Base-by-base conservation (phyloP, 495 filamentous ascomycete species). In the Ramalina intermedia region DNA sequence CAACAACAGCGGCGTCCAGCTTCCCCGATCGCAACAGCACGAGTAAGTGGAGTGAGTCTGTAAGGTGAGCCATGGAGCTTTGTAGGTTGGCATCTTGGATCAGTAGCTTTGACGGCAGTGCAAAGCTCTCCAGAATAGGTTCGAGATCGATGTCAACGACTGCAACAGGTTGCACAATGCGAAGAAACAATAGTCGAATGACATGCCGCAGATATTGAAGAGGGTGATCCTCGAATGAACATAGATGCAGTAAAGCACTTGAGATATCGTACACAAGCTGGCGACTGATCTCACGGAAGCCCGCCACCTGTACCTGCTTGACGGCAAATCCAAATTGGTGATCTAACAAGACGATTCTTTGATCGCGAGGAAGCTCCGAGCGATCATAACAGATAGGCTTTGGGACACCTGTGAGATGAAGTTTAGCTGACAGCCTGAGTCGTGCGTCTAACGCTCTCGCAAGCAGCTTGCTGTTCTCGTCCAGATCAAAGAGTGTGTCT, bases 261-360 rank as follows among this genome's bases (percentile, higher is more conserved):
- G 66, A 43, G 40, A 71, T 41, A 11, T 55, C 45, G n/a, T 53
- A 55, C 13, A 59, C 11, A 20, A 21, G 11, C 26, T 29, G 13
- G n/a, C n/a, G 35, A 37, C 21, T 17, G 16, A 9, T 27, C 6
- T 13, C 14, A n/a, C 27, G 26, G 24, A 12, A 11, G 23, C 18
- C 47, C 24, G 47, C 37, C 7, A 23, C 12, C 6, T 41, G 24
- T 17, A 47, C 43, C 42, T 42, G 55, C 52, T 29, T 37, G 14
- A 21, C 46, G 38, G 72, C 46, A 8, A 71, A 50, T 12, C 56
- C 44, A 45, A 82, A 57, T 53, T 81, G 76, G 66, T 69, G 75
- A 57, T 81, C 77, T 13, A 83, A 62, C 26, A 81, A 47, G 16
- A 71, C 48, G 9, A 69, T 74, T 53, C 72, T 58, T 46, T 67